Conservation (phyloP, 78 protist genomes). For the Dictyostelium citrinum region DNA sequence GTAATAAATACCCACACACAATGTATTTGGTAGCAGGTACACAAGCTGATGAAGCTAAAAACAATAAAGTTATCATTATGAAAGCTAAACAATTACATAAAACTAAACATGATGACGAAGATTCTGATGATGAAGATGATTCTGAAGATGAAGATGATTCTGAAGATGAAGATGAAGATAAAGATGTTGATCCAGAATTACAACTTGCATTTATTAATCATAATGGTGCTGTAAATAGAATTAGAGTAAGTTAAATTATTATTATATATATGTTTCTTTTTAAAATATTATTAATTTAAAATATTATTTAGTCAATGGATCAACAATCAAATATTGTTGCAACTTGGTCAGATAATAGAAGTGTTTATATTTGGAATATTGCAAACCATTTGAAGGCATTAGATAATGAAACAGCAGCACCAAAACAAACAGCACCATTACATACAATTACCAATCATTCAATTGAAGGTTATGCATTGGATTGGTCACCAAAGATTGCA, state of each 20-base stretch:
- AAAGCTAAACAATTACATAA: conserved; percentile 76
- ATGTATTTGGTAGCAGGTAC: conserved; percentile 90
- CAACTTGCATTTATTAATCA: conserved; percentile 58
- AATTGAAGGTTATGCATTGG: conserved; percentile 94
- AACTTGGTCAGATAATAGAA: conserved; percentile 89
- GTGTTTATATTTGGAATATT: conserved; percentile 82
- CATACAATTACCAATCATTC: conserved; percentile 63
- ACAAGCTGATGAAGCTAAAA: conserved; percentile 85
- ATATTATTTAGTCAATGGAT: conserved; percentile 76
- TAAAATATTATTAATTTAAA: background rate
- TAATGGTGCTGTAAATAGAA: conserved; percentile 90
- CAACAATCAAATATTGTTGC: conserved; percentile 85
- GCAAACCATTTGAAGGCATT: conserved; percentile 55
- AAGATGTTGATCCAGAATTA: conserved; percentile 86
- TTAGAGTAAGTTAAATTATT: conserved; percentile 63
- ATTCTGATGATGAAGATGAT: conserved; percentile 73
- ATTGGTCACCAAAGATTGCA: conserved; percentile 84
- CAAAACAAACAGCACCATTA: conserved; percentile 41
- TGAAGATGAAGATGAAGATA: conserved; percentile 71
- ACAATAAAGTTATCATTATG: conserved; percentile 85
- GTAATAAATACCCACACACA: conserved; percentile 86
- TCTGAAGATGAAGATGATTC: conserved; percentile 82
- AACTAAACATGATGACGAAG: conserved; percentile 82
- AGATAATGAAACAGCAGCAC: conserved; percentile 19
- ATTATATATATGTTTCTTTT: background rate